phyloP scores from a whole-genome alignment of 1,139 yeast genomes.

The Yamadazyma trypodendri region DNA sequence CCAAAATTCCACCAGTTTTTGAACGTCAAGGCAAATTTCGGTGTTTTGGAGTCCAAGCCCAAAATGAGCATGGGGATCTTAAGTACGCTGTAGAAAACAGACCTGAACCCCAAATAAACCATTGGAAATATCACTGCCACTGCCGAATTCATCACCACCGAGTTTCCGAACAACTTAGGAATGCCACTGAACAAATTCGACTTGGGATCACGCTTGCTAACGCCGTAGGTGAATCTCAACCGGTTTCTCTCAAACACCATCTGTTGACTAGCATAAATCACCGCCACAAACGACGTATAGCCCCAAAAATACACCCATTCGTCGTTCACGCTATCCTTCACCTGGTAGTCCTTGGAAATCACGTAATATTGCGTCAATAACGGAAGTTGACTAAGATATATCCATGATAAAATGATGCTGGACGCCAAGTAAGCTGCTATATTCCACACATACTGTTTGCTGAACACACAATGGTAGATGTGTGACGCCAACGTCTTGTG shows the following conservation, averaged over 20 bases:
- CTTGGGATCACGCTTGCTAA: constrained; percentile 41
- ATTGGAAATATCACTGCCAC: constrained; percentile 41
- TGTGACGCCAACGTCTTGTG: constrained; percentile 52
- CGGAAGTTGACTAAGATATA: constrained; percentile 29
- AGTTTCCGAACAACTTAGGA: constrained; percentile 34
- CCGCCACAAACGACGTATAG: constrained; percentile 36
- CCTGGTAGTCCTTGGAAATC: constrained; percentile 48
- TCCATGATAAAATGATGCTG: constrained; percentile 29
- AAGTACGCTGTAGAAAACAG: constrained; percentile 41
- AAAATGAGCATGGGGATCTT: constrained; percentile 25
- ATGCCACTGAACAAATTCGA: constrained; percentile 30
- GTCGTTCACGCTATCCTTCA: constrained; percentile 61
- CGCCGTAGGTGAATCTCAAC: constrained; percentile 50
- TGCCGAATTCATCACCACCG: constrained; percentile 35
- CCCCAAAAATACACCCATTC: constrained; percentile 55
- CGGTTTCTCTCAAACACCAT: constrained; percentile 59
- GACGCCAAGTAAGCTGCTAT: constrained; percentile 39
- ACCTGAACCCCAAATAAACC: constrained; percentile 44
- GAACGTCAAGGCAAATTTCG: constrained; percentile 37
- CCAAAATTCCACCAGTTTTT: constrained; percentile 34
- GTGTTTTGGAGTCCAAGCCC: constrained; percentile 36
- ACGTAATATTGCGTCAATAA: constrained; percentile 29
- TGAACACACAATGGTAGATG: constrained; percentile 44
- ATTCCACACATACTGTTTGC: constrained; percentile 37
- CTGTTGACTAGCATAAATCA: constrained; percentile 54